Evolutionary conservation across 1,284 basidiomycete genomes (phyloP).

Genomic region (Chiua sp.): DNA sequence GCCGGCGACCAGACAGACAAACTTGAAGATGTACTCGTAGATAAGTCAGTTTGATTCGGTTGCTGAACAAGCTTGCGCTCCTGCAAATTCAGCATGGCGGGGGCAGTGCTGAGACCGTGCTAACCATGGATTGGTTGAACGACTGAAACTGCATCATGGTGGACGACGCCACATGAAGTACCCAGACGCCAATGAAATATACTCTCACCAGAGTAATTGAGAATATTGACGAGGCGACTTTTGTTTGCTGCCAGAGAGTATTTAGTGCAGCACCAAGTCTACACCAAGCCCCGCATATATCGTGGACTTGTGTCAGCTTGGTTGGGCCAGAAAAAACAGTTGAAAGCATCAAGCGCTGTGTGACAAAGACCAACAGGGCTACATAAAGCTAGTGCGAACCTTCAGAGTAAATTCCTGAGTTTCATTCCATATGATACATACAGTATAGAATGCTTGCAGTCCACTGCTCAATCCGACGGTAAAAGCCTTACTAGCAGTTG

Average conservation of each 20-base stretch:
- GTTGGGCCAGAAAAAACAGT: neutral
- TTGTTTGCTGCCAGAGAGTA: slow-evolving; percentile 3
- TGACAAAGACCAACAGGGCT: neutral
- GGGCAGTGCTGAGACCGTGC: neutral
- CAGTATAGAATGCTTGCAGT: slow-evolving; percentile 1
- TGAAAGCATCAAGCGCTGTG: neutral
- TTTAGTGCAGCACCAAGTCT: neutral
- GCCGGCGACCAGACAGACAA: neutral
- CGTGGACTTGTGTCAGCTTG: neutral
- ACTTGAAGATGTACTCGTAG: too few species aligned
- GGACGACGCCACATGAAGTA: neutral
- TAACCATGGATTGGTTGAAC: neutral
- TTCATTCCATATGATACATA: neutral
- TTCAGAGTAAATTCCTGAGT: neutral
- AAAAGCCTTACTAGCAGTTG: neutral
- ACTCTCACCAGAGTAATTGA: neutral
- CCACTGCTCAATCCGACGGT: neutral
- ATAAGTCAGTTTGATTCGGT: neutral
- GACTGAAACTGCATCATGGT: neutral
- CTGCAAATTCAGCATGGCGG: neutral
- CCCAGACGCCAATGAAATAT: neutral
- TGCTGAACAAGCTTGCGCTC: neutral
- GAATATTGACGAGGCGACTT: neutral
- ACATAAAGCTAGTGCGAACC: neutral
- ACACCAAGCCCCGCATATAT: neutral